Evolutionary conservation across 2,329 filamentous ascomycete species (phyloP), one percentile per base, ranked within the genome.

Genomic region (Remersonia thermophila): DNA sequence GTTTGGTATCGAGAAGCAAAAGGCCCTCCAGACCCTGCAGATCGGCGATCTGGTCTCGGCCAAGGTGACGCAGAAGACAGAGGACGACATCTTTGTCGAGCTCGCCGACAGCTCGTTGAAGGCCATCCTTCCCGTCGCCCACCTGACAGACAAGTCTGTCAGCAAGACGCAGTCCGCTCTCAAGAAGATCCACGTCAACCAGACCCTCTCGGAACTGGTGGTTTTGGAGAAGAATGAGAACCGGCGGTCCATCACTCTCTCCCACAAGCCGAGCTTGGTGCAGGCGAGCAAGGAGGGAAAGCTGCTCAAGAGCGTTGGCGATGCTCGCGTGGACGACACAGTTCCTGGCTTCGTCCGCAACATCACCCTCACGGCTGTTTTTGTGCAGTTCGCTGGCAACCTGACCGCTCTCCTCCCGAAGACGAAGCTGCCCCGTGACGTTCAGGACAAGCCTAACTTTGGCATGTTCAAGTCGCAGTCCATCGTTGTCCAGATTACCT

Each of bases 151-250:
- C 59, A 85, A 85, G 35, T 86, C 85, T 1, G 61, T 69, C 17
- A 77, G 81, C 46, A 94, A 93, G 62, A 83, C 80, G 45, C 68
- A 74, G 42, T 79, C 80, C 14, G 74, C 81, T 1, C 63, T 91
- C 51, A 86, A 85, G 56, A 83, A 82, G 47, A 79, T 96, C 36
- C 71, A 80, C 36, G 80, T 93, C 33, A 89, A 87, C 2, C 85
- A 94, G 59, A 82, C 74, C 17, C 62, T 98, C 31, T 73, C 77
- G 13, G 79, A 91, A 35, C 65, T 98, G n/a, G 65, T 93, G 27
- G 75, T 96, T 11, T 62, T 98, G n/a, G 77, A 85, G 49, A 94
- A 94, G 57, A 73, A 86, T 42, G 77, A 85, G 44, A 72, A 77
- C 41, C 83, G 83, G 37, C 77, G 79, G 33, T 73, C 81, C 28